Evolutionary conservation across 2,329 filamentous ascomycete species (phyloP).

Genomic region (Alternaria gaisen): DNA sequence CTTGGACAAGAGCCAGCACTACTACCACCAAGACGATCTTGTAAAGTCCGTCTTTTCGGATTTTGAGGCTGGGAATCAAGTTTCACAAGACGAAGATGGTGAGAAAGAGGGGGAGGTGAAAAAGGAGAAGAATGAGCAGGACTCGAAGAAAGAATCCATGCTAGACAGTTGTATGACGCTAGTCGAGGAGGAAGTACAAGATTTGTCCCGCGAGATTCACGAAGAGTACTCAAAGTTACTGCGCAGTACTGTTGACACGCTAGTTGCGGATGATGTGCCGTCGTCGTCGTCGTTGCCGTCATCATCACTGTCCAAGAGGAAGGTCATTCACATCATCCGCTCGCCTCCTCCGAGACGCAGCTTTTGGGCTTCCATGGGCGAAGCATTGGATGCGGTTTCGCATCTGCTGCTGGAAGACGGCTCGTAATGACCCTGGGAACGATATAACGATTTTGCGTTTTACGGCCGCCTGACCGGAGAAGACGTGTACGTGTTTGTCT

Average conservation of each 20-base stretch:
- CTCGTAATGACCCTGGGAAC: background rate
- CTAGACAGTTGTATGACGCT: slow-evolving; percentile 26
- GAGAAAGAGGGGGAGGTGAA: background rate
- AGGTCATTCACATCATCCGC: slow-evolving; percentile 21
- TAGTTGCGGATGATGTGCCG: slow-evolving; percentile 7
- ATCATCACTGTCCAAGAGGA: background rate
- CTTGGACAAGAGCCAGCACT: background rate
- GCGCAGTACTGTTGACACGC: slow-evolving; percentile 14
- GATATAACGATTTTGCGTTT: background rate
- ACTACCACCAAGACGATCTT: background rate
- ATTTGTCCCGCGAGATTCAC: slow-evolving; percentile 6
- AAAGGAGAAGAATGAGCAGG: background rate
- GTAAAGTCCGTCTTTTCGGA: background rate
- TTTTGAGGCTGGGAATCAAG: background rate
- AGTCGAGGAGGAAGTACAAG: background rate
- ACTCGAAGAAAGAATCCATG: slow-evolving; percentile 11
- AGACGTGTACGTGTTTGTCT: too few species aligned
- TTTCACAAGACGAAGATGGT: background rate
- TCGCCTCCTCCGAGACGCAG: slow-evolving; percentile 22
- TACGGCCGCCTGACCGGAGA: too few species aligned
- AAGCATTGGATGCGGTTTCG: slow-evolving; percentile 33
- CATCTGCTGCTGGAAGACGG: slow-evolving; percentile 15
- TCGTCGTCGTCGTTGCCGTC: too few species aligned
- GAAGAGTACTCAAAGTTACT: slow-evolving; percentile 10
- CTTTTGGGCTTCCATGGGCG: slow-evolving; percentile 35